phyloP scores from a whole-genome alignment of 176 grass and related monocot genomes.

The Dendrocalamus sinicus region DNA sequence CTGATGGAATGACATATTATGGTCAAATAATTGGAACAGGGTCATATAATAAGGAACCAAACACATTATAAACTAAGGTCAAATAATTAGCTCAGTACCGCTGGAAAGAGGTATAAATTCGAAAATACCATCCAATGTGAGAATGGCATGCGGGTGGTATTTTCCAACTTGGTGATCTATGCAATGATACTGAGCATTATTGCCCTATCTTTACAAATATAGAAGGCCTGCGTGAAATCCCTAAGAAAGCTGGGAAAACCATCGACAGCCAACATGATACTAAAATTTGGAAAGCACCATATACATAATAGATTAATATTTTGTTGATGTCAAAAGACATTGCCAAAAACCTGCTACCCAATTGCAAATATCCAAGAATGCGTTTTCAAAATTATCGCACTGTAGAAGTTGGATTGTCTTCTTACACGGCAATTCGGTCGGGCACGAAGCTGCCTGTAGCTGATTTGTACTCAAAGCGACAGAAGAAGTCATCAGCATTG shows the following conservation, averaged over 20 bases:
- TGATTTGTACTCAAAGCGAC: conserved; percentile 91
- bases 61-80: not conserved
- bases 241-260: not conserved
- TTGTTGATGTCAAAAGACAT: not conserved
- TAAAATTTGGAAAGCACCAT: conserved; percentile 22
- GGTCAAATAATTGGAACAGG: not conserved
- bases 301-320: not conserved
- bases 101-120: not conserved
- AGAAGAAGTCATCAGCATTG: conserved; percentile 83
- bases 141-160: not conserved
- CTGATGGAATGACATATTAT: not conserved
- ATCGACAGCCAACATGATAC: not conserved
- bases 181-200: not conserved
- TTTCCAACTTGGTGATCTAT: not conserved
- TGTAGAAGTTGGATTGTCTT: conserved; percentile 24
- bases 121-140: not conserved
- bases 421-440: conserved; percentile 92
- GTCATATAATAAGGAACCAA: not conserved
- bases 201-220: conserved; percentile 15
- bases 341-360: not conserved
- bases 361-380: conserved; percentile 18
- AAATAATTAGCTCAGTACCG: not conserved
- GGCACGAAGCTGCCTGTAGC: conserved; percentile 76
- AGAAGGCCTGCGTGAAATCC: not conserved
- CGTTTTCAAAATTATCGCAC: not conserved